Evolutionary conservation across 163 green algal species (phyloP).

Genomic region (Scenedesmus sp.): DNA sequence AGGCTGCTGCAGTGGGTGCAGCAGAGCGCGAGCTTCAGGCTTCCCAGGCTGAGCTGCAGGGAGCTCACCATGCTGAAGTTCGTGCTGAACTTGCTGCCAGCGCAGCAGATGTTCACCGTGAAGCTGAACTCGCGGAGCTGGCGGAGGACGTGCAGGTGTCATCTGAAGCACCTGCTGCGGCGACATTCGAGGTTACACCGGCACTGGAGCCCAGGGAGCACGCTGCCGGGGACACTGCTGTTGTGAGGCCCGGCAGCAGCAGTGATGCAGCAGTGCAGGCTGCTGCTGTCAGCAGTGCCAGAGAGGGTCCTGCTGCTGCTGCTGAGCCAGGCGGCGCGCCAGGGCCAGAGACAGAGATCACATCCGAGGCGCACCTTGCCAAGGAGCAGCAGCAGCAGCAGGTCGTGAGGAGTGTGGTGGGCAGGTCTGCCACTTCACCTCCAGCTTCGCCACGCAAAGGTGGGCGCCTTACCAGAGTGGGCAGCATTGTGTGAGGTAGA

Average conservation of each 20-base stretch:
- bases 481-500: not conserved
- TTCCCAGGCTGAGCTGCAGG: not conserved
- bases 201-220: not conserved
- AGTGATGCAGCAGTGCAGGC: not conserved
- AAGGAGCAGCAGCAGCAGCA: not conserved
- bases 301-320: not conserved
- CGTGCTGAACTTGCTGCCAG: not conserved
- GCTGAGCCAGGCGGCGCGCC: not conserved
- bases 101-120: not conserved
- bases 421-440: not conserved
- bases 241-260: not conserved
- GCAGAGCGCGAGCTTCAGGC: not conserved
- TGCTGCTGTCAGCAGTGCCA: not conserved
- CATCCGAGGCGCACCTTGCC: not conserved
- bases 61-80: not conserved
- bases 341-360: not conserved
- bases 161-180: not conserved
- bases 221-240: not conserved
- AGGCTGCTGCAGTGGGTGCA: not conserved
- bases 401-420: not conserved
- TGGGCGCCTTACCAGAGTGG: not conserved
- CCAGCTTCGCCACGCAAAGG: not conserved
- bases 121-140: conserved; percentile 5
- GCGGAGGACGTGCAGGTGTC: not conserved
- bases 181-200: not conserved